Evolutionary conservation across 2,329 filamentous ascomycete species (phyloP), one percentile per base, ranked within the genome.

Genomic region (Fusarium virguliforme): DNA sequence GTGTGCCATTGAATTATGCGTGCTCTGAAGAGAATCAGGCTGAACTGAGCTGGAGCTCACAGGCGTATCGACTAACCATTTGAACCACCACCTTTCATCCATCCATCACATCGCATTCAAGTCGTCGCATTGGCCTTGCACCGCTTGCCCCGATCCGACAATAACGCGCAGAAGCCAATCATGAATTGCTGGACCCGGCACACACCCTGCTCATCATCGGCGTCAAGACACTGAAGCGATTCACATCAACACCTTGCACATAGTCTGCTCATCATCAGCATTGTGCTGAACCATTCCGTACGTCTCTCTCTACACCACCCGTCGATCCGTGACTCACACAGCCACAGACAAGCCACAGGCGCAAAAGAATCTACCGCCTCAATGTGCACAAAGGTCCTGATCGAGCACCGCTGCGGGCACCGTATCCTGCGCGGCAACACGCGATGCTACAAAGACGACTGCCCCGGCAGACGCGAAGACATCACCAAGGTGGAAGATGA

Each of bases 331-430:
- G 43, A 48, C 43, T 48, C 43, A 48, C 43, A 48, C 43, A 12
- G 30, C 13, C 43, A 48, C 10, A 30, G 26, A 48, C 43, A 48
- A 48, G 10, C 43, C n/a, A n/a, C 26, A 48, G 15, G 43, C 28
- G 43, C 43, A 48, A 48, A 18, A 26, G 18, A 18, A 48, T 24
- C 26, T 30, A 48, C 26, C 15, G 28, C 26, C 26, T 48, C 26
- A 48, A 82, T 82, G 81, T 82, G 81, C 63, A 76, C 74, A 51
- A 76, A 73, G 43, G 77, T 72, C 43, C 28, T 80, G 34, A 72
- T 81, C 67, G 76, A 82, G 60, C 79, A 82, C 62, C 73, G 74
- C 61, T 82, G 81, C 75, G 78, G 79, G 59, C 81, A 82, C 71
- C 76, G 73, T 43, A 76, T 81, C 46, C 69, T 74, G 40, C 74